Percentiles rank a stretch among this genome's conserved stretches.
These are phyloP conservation scores for Lyophyllum decastes DNA, from an alignment of 768 basidiomycete species.

Conservation along the genomic window DNA sequence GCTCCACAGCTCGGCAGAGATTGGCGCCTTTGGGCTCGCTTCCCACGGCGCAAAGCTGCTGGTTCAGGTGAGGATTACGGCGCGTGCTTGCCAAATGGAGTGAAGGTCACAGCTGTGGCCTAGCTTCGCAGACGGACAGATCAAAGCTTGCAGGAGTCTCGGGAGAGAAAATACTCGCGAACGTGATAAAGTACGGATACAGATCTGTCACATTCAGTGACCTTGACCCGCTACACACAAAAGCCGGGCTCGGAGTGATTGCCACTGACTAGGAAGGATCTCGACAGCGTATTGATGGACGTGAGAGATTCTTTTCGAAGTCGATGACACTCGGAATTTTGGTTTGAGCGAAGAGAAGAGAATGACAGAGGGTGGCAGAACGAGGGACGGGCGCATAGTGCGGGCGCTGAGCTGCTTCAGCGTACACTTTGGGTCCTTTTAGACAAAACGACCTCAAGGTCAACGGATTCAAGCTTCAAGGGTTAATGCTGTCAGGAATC, in stretches of 20 bases:
- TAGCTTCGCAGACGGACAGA: not conserved
- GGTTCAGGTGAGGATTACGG: not conserved
- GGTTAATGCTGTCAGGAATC: not conserved
- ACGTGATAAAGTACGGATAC: not conserved
- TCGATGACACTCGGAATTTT: not conserved
- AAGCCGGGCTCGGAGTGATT: not conserved
- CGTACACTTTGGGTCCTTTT: not conserved
- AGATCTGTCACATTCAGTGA: not conserved
- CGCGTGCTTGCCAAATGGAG: not conserved
- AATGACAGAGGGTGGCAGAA: conserved; percentile 1
- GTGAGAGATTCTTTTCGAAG: not conserved
- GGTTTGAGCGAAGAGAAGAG: not conserved
- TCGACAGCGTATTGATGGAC: not conserved
- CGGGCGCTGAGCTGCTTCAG: not conserved
- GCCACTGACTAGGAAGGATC: not conserved
- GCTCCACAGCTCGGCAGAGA: no score
- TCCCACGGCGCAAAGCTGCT: not conserved
- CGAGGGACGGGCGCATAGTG: not conserved
- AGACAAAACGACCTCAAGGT: not conserved
- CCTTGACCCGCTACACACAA: not conserved
- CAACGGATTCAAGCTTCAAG: not conserved
- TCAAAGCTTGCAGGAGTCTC: not conserved
- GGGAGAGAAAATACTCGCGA: not conserved
- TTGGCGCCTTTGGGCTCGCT: no score
- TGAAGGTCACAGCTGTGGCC: not conserved